A percentile compares a stretch with the other conserved stretches of the same genome.
These are phyloP conservation scores for Erigeron philadelphicus DNA, from an alignment of 140 eudicot species.

Conservation along the genomic window DNA sequence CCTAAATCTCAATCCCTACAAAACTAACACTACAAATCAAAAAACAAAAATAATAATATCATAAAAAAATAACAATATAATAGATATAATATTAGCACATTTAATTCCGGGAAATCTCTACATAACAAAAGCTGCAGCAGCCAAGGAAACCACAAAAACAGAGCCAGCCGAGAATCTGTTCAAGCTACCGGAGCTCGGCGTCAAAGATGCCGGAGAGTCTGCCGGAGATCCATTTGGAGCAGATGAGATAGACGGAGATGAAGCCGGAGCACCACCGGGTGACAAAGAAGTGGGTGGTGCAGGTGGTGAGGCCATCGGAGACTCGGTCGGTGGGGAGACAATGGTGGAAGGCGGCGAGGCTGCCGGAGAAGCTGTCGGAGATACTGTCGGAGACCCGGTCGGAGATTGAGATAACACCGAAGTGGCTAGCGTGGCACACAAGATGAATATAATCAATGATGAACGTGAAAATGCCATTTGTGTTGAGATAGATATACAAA, in stretches of 20 bases:
- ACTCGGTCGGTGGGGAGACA: constrained; percentile 18
- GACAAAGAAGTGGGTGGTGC: constrained; percentile 23
- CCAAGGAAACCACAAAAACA: constrained; percentile 14
- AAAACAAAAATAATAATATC: too few relatives aligned
- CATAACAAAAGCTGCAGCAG: constrained; percentile 32
- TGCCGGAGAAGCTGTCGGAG: constrained; percentile 35
- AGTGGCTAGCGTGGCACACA: constrained; percentile 41
- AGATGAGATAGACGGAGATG: neutral
- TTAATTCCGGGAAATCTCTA: constrained; percentile 17
- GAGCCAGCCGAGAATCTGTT: constrained; percentile 28
- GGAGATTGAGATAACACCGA: constrained; percentile 52
- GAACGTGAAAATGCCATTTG: too few relatives aligned
- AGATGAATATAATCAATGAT: constrained; percentile 2
- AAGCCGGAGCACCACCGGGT: neutral
- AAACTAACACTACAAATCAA: too few relatives aligned
- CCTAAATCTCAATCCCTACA: too few relatives aligned
- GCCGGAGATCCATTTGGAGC: constrained; percentile 23
- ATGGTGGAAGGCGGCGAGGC: constrained; percentile 23
- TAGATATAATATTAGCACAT: too few relatives aligned
- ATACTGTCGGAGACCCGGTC: constrained; percentile 30
- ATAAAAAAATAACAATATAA: too few relatives aligned
- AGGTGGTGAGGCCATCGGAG: constrained; percentile 29
- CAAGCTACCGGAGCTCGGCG: constrained; percentile 22
- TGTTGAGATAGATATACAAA: too few relatives aligned
- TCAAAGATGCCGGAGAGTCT: neutral